phyloP scores from a whole-genome alignment of 2,329 filamentous ascomycete species.

The Colletotrichum coccodes region DNA sequence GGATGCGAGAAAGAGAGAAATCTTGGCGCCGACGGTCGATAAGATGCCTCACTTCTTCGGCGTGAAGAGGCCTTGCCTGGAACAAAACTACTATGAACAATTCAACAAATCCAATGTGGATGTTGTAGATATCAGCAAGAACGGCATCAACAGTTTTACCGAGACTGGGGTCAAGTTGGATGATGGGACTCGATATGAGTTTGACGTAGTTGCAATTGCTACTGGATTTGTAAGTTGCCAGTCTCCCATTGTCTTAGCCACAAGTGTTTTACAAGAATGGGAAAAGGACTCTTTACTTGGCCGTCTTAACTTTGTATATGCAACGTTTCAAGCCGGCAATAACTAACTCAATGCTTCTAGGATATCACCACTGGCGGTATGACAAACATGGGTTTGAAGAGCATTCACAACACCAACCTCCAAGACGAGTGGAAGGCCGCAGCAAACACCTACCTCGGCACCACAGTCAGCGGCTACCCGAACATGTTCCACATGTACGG shows the following conservation, averaged over 20 bases:
- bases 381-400: slow-evolving; percentile 56
- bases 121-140: slow-evolving; percentile 52
- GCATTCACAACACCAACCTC: slow-evolving; percentile 49
- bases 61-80: slow-evolving; percentile 58
- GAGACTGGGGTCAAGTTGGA: slow-evolving; percentile 51
- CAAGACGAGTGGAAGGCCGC: slow-evolving; percentile 53
- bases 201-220: slow-evolving; percentile 56
- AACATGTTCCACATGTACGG: slow-evolving; percentile 67
- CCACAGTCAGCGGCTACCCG: slow-evolving; percentile 54
- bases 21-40: slow-evolving; percentile 58
- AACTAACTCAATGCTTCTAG: neutral
- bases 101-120: slow-evolving; percentile 56
- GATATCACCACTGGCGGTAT: slow-evolving; percentile 43
- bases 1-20: slow-evolving; percentile 57
- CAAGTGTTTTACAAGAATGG: too few species aligned
- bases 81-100: slow-evolving; percentile 57
- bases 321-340: neutral
- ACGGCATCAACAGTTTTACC: slow-evolving; percentile 51
- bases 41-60: slow-evolving; percentile 65
- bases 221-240: slow-evolving; percentile 54
- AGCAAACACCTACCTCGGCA: slow-evolving; percentile 56
- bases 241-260: neutral
- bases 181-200: slow-evolving; percentile 52
- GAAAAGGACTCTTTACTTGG: too few species aligned
- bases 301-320: neutral